Percentiles rank a stretch among this genome's conserved stretches.
These are phyloP conservation scores for Cladosporium sp. DNA, from an alignment of 2,329 filamentous ascomycete genomes.

Conservation along the genomic window DNA sequence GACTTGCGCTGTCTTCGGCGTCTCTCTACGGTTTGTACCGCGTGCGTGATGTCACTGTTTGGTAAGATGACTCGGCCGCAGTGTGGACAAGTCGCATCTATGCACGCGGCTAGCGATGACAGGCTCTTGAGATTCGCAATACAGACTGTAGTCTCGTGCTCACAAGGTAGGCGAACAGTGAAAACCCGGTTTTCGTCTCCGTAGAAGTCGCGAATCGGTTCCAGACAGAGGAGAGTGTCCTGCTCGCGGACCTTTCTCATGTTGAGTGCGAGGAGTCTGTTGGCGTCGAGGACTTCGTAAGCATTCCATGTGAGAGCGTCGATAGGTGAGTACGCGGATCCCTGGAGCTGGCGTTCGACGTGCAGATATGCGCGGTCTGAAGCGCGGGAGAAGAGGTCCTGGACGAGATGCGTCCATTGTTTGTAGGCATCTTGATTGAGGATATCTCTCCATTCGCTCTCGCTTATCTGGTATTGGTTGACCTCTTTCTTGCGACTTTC, in stretches of 20 bases:
- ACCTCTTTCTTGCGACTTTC: background rate
- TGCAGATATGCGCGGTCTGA: conserved; percentile 13
- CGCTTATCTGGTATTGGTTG: background rate
- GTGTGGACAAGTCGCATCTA: background rate
- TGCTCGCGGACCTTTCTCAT: background rate
- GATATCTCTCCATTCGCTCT: background rate
- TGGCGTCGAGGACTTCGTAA: background rate
- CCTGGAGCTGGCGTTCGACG: conserved; percentile 8
- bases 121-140: background rate
- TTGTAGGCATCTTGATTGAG: no score
- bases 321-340: background rate
- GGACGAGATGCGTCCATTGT: background rate
- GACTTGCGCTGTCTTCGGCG: background rate
- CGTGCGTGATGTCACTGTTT: background rate
- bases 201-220: background rate
- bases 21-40: background rate
- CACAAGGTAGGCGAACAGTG: background rate
- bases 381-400: background rate
- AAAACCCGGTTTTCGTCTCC: background rate
- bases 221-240: background rate
- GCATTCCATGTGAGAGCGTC: background rate
- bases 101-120: background rate
- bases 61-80: background rate
- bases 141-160: background rate
- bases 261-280: conserved; percentile 7